phyloP scores from a whole-genome alignment of 2,329 filamentous ascomycete species.

The Scedosporium minutisporum region DNA sequence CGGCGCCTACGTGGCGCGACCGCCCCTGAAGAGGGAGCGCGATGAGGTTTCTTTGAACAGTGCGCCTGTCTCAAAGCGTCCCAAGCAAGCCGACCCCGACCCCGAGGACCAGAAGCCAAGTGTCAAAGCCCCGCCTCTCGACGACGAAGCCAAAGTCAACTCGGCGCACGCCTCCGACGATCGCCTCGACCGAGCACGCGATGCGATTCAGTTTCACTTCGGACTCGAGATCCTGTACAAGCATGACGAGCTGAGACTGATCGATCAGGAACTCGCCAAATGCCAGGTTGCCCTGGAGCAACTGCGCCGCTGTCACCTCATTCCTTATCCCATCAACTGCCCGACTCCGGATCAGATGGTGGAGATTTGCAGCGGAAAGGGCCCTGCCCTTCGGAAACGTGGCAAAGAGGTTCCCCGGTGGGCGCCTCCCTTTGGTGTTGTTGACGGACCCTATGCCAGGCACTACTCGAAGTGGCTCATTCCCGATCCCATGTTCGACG shows the following conservation, averaged over 20 bases:
- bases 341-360: slow-evolving; percentile 58
- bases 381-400: slow-evolving; percentile 54
- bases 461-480: slow-evolving; percentile 96
- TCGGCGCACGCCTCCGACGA: neutral
- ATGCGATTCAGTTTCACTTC: slow-evolving; percentile 68
- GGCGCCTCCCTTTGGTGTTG: slow-evolving; percentile 82
- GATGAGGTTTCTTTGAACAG: slow-evolving; percentile 20
- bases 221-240: slow-evolving; percentile 87
- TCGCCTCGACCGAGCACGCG: slow-evolving; percentile 1
- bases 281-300: slow-evolving; percentile 91
- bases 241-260: slow-evolving; percentile 86
- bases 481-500: slow-evolving; percentile 79
- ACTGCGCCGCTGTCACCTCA: slow-evolving; percentile 80
- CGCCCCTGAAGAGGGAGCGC: slow-evolving; percentile 29
- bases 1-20: slow-evolving; percentile 15
- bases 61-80: neutral
- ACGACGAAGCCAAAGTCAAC: neutral
- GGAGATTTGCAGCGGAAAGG: slow-evolving; percentile 64
- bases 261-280: slow-evolving; percentile 93
- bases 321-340: slow-evolving; percentile 72
- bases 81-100: neutral
- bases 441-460: slow-evolving; percentile 83
- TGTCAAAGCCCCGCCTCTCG: neutral
- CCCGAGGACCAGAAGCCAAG: neutral
- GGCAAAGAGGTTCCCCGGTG: slow-evolving; percentile 62